Evolutionary conservation across 306 rosid genomes (phyloP).

Genomic region (Carpinus viminea): DNA sequence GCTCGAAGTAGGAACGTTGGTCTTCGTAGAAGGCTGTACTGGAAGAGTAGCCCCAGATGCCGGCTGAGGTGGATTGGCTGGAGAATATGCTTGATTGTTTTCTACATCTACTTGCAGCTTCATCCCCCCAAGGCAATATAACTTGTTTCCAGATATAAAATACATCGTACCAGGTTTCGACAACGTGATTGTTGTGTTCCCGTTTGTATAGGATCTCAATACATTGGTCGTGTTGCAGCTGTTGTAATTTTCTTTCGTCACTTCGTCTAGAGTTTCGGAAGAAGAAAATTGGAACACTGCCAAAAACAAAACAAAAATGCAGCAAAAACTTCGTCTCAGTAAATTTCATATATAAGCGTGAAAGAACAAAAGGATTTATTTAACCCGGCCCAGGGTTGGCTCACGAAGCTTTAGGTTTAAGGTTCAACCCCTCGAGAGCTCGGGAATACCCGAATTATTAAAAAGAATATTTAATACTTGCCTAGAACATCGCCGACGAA

Average conservation of each 20-base stretch:
- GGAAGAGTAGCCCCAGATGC: conserved; percentile 27
- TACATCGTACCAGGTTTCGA: conserved; percentile 60
- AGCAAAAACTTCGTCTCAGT: background rate
- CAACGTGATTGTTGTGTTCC: conserved; percentile 71
- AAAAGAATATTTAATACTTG: conserved; percentile 22
- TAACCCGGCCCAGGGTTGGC: too few species aligned
- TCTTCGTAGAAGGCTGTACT: conserved; percentile 46
- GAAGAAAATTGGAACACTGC: conserved; percentile 85
- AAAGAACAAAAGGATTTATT: background rate
- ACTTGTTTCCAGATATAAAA: conserved; percentile 66
- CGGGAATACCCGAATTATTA: too few species aligned
- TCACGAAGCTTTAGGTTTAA: too few species aligned
- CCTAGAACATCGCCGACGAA: conserved; percentile 64
- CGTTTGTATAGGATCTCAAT: conserved; percentile 44
- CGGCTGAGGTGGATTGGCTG: conserved; percentile 46
- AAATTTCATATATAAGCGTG: background rate
- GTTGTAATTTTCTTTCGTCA: conserved; percentile 49
- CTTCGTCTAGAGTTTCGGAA: conserved; percentile 53
- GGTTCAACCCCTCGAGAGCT: too few species aligned
- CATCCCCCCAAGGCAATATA: conserved; percentile 90
- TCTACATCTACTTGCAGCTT: conserved; percentile 59
- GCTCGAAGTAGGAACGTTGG: conserved; percentile 41
- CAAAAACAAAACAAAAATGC: background rate
- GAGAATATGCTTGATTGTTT: conserved; percentile 37
- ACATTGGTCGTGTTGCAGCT: conserved; percentile 69